Evolutionary conservation across 2,329 filamentous ascomycete genomes (phyloP).

Genomic region (Alternaria novae-zelandiae): DNA sequence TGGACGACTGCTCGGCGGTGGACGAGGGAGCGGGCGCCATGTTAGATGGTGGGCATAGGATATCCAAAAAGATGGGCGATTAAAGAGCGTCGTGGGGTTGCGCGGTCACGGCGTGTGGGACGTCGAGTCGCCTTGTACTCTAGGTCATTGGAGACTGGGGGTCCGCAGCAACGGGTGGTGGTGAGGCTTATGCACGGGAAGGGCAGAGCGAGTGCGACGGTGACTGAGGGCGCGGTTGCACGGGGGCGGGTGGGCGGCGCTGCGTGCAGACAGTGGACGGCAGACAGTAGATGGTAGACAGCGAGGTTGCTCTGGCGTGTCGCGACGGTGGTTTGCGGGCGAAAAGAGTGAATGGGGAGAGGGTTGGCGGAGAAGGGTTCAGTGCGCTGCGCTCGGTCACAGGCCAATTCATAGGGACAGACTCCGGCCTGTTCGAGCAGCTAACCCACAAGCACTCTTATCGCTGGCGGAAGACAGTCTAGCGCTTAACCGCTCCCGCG

Average conservation of each 20-base stretch:
- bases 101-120: constrained; percentile 31
- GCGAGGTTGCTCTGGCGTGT: no score
- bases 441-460: constrained; percentile 33
- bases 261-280: constrained; percentile 7
- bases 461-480: constrained; percentile 23
- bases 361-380: constrained; percentile 13
- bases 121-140: constrained; percentile 35
- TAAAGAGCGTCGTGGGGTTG: constrained; percentile 31
- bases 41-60: constrained; percentile 34
- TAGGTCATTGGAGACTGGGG: constrained; percentile 46
- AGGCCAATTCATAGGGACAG: constrained; percentile 15
- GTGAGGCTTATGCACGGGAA: constrained; percentile 31
- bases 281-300: no score
- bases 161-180: constrained; percentile 38
- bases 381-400: constrained; percentile 11
- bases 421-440: constrained; percentile 10
- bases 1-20: constrained; percentile 53
- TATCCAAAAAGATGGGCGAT: constrained; percentile 34
- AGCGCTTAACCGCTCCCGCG: constrained; percentile 25
- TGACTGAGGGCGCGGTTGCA: constrained; percentile 33
- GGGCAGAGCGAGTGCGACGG: constrained; percentile 33
- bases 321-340: constrained; percentile 4
- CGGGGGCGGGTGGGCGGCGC: constrained; percentile 27
- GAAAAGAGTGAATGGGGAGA: constrained; percentile 10
- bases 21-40: constrained; percentile 50